Conservation (phyloP, 306 rosid species). For the Dalbergia oliveri region DNA sequence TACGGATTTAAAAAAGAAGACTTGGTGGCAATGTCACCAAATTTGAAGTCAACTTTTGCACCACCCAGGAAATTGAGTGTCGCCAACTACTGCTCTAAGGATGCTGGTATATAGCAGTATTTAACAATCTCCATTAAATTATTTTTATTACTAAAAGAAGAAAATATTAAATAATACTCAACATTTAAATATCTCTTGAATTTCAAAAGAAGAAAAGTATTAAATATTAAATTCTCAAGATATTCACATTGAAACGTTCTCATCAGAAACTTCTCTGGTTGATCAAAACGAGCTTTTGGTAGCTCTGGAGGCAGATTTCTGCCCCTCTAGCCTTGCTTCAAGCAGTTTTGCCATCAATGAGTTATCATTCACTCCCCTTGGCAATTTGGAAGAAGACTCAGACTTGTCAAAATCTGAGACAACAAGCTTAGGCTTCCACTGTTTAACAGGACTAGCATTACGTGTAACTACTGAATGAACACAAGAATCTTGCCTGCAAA, state of each 20-base stretch:
- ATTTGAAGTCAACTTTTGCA: not conserved
- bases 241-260: constrained; percentile 31
- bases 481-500: constrained; percentile 52
- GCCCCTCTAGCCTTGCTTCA: constrained; percentile 70
- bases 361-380: constrained; percentile 58
- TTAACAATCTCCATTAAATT: not conserved
- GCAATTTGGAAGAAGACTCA: constrained; percentile 54
- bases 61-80: not conserved
- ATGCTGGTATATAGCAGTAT: too few relatives aligned
- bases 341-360: constrained; percentile 75
- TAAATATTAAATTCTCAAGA: not conserved
- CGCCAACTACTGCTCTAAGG: too few relatives aligned
- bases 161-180: not conserved
- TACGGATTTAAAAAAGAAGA: not conserved
- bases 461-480: constrained; percentile 48
- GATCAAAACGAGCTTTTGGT: constrained; percentile 42
- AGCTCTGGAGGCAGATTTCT: constrained; percentile 41
- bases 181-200: not conserved
- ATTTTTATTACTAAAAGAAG: not conserved
- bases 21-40: not conserved
- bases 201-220: not conserved
- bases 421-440: constrained; percentile 51
- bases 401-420: constrained; percentile 56
- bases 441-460: constrained; percentile 58
- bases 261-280: constrained; percentile 32